These are phyloP conservation scores for Tetrapisispora namnaoensis DNA, from an alignment of 805 yeast species.

Conservation along the genomic window DNA sequence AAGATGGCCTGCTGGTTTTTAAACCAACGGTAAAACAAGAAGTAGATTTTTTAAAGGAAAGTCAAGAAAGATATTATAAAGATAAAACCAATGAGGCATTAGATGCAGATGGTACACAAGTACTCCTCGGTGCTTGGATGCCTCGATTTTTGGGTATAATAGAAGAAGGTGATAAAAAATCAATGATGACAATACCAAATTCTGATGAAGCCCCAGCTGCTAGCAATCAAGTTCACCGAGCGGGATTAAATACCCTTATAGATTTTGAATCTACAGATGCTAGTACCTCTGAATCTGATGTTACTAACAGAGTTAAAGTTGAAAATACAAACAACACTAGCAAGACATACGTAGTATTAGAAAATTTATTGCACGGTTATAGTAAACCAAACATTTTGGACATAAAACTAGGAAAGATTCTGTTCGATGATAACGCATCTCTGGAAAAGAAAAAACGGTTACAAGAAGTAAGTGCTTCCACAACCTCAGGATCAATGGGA, in stretches of 20 bases:
- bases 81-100: not conserved
- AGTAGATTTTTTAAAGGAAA: constrained; percentile 53
- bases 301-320: not conserved
- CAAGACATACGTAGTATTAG: constrained; percentile 49
- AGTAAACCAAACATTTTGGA: constrained; percentile 66
- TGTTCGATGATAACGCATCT: constrained; percentile 55
- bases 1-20: constrained; percentile 57
- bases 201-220: not conserved
- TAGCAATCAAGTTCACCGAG: not conserved
- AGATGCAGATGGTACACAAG: constrained; percentile 12
- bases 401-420: constrained; percentile 64
- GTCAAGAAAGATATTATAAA: constrained; percentile 7
- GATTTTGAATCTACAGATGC: not conserved
- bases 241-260: not conserved
- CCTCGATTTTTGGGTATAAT: constrained; percentile 25
- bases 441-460: constrained; percentile 55
- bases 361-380: constrained; percentile 57
- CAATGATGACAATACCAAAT: not conserved
- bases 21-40: constrained; percentile 62
- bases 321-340: not conserved
- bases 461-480: constrained; percentile 48
- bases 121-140: constrained; percentile 21
- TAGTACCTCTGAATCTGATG: not conserved
- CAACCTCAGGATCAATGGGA: constrained; percentile 73
- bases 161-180: constrained; percentile 13